phyloP scores from a whole-genome alignment of 108 stramenopile genomes.

The Cyclostephanos invisitatus region DNA sequence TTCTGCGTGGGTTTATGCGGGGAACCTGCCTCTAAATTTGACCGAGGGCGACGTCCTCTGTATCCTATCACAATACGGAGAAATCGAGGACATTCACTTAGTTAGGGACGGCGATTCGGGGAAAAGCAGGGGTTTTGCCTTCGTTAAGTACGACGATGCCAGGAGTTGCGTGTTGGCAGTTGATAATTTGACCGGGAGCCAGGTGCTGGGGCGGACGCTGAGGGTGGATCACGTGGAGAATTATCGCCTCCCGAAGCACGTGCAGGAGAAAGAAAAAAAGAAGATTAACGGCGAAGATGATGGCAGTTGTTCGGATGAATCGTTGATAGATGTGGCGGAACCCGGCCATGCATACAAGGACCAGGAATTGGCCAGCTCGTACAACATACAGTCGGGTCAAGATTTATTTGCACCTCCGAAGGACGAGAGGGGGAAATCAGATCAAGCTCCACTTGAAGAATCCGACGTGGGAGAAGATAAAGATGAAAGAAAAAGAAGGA shows the following conservation, averaged over 20 bases:
- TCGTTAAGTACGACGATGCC: slow-evolving; percentile 92
- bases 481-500: slow-evolving; percentile 54
- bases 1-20: slow-evolving; percentile 96
- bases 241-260: slow-evolving; percentile 92
- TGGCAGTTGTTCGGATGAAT: slow-evolving; percentile 14
- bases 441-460: neutral
- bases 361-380: slow-evolving; percentile 75
- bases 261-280: slow-evolving; percentile 84
- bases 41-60: slow-evolving; percentile 98
- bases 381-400: slow-evolving; percentile 79
- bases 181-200: slow-evolving; percentile 91
- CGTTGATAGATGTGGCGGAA: slow-evolving; percentile 13
- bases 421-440: slow-evolving; percentile 18
- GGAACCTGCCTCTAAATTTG: slow-evolving; percentile 84
- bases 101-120: slow-evolving; percentile 94
- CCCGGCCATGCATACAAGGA: slow-evolving; percentile 91
- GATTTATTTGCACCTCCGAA: slow-evolving; percentile 83
- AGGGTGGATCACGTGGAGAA: slow-evolving; percentile 97
- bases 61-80: slow-evolving; percentile 92
- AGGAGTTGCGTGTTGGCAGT: slow-evolving; percentile 95
- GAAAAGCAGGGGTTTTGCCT: slow-evolving; percentile 88
- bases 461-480: slow-evolving; percentile 15
- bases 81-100: slow-evolving; percentile 94
- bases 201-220: slow-evolving; percentile 83
- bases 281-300: slow-evolving; percentile 29